Conservation (phyloP, 306 rosid genomes). For the Psophocarpus tetragonolobus region DNA sequence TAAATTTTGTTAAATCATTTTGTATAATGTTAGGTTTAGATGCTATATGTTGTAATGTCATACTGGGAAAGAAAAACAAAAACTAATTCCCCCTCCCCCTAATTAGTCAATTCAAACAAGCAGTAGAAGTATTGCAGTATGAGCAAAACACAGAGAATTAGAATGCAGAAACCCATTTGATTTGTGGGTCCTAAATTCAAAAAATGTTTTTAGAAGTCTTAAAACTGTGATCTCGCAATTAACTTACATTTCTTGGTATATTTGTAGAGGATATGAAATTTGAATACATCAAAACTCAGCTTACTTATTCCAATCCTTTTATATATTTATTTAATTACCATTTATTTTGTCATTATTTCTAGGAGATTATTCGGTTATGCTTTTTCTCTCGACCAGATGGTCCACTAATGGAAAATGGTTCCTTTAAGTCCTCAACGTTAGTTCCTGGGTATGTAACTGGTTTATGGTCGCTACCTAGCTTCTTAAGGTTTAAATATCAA, state of each 20-base stretch:
- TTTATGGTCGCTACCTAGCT: slow-evolving; percentile 34
- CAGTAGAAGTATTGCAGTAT: neutral
- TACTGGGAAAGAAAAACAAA: neutral
- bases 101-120: neutral
- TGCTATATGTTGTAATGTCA: neutral
- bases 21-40: neutral
- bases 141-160: neutral
- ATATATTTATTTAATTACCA: slow-evolving; percentile 25
- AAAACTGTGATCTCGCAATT: neutral
- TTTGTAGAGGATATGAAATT: neutral
- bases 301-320: slow-evolving; percentile 23
- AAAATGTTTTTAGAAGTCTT: neutral
- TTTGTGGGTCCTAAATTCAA: neutral
- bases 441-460: slow-evolving; percentile 76
- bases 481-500: slow-evolving; percentile 24
- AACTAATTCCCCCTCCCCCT: neutral
- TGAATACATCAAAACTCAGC: slow-evolving; percentile 1
- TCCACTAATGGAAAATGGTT: slow-evolving; percentile 74
- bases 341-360: slow-evolving; percentile 26
- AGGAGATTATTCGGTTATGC: slow-evolving; percentile 73
- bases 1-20: slow-evolving; percentile 1
- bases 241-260: neutral
- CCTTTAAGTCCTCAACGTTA: slow-evolving; percentile 70
- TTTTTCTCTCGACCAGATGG: slow-evolving; percentile 96
- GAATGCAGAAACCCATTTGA: slow-evolving; percentile 5